Conservation (phyloP, 768 basidiomycete genomes). For the Tricholomella constricta region DNA sequence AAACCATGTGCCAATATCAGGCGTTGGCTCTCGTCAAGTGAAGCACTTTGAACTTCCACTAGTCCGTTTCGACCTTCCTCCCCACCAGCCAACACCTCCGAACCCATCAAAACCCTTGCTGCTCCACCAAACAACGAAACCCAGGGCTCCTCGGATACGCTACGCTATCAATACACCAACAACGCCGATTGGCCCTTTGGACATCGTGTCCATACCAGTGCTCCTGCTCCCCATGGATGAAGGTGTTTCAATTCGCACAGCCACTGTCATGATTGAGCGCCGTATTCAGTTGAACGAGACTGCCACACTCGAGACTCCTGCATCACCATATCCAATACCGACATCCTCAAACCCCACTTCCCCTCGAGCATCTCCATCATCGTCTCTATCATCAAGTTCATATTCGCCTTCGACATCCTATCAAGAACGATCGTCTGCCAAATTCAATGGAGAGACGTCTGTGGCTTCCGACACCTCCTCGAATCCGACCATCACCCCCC, state of each 20-base stretch:
- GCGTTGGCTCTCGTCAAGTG: conserved; percentile 67
- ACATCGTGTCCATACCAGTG: conserved; percentile 68
- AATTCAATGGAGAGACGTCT: conserved; percentile 19
- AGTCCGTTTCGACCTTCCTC: conserved; percentile 67
- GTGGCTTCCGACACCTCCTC: conserved; percentile 34
- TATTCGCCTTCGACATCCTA: conserved; percentile 29
- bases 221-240: conserved; percentile 61
- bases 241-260: conserved; percentile 59
- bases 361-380: conserved; percentile 22
- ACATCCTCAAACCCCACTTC: conserved; percentile 20
- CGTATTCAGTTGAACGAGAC: conserved; percentile 62
- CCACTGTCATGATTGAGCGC: conserved; percentile 68
- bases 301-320: conserved; percentile 21
- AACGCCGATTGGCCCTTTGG: conserved; percentile 67
- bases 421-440: conserved; percentile 16
- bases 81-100: conserved; percentile 37
- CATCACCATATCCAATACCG: conserved; percentile 22
- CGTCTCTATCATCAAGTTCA: conserved; percentile 35
- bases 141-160: conserved; percentile 57
- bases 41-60: conserved; percentile 74
- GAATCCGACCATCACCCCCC: conserved; percentile 44
- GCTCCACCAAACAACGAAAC: conserved; percentile 49
- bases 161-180: conserved; percentile 61
- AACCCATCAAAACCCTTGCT: conserved; percentile 38
- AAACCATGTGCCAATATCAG: conserved; percentile 62